phyloP scores from a whole-genome alignment of 1,284 basidiomycete genomes.

The Somion occarium region DNA sequence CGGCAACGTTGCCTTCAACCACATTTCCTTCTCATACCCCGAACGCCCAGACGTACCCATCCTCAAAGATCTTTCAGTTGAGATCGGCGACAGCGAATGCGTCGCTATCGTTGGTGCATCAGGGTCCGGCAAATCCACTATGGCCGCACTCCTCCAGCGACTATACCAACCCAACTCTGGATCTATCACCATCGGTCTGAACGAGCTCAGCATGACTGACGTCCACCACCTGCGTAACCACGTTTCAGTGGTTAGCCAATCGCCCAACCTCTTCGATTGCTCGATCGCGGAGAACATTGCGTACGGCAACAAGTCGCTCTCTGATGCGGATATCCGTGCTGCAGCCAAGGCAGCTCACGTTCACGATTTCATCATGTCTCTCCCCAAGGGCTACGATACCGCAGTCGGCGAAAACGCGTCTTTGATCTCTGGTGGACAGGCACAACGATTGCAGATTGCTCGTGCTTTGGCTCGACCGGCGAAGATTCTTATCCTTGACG shows the following conservation, averaged over 20 bases:
- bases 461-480: slow-evolving; percentile 75
- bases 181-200: slow-evolving; percentile 51
- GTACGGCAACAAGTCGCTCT: slow-evolving; percentile 60
- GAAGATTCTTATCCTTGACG: slow-evolving; percentile 85
- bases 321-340: slow-evolving; percentile 51
- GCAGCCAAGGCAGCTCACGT: slow-evolving; percentile 79
- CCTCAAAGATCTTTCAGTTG: slow-evolving; percentile 62
- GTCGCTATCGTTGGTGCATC: slow-evolving; percentile 88
- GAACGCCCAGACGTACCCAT: slow-evolving; percentile 71
- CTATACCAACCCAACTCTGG: slow-evolving; percentile 79
- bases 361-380: slow-evolving; percentile 80
- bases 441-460: slow-evolving; percentile 90
- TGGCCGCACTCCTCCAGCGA: slow-evolving; percentile 78
- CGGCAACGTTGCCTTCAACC: slow-evolving; percentile 63
- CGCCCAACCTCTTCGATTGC: slow-evolving; percentile 83
- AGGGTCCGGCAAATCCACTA: slow-evolving; percentile 87
- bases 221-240: slow-evolving; percentile 75
- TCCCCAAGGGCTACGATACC: slow-evolving; percentile 86
- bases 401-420: slow-evolving; percentile 84
- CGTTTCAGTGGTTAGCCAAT: slow-evolving; percentile 82
- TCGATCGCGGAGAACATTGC: slow-evolving; percentile 83
- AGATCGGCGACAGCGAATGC: slow-evolving; percentile 68
- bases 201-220: slow-evolving; percentile 53
- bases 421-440: slow-evolving; percentile 91
- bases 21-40: slow-evolving; percentile 82